Conservation (phyloP, 495 filamentous ascomycete species). For the Podospora pseudoanserina region DNA sequence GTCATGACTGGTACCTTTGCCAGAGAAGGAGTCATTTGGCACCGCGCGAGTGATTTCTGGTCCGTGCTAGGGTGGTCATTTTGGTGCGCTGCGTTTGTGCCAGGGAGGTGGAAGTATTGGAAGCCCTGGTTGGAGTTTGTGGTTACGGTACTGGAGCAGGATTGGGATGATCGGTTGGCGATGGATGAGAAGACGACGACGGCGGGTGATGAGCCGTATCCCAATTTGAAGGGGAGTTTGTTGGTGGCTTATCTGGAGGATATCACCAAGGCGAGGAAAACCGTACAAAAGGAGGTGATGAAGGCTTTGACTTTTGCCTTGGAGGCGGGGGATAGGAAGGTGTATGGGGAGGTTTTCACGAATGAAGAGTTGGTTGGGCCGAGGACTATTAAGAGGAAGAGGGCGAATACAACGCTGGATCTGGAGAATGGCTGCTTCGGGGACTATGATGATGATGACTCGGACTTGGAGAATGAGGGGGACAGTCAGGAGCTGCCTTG, state of each 20-base stretch:
- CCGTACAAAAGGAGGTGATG: slow-evolving; percentile 39
- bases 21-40: slow-evolving; percentile 65
- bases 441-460: slow-evolving; percentile 34
- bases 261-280: slow-evolving; percentile 31
- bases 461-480: slow-evolving; percentile 29
- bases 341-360: slow-evolving; percentile 49
- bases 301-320: slow-evolving; percentile 37
- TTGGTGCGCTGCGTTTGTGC: slow-evolving; percentile 73
- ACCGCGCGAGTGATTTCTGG: slow-evolving; percentile 80
- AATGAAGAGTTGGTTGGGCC: slow-evolving; percentile 41
- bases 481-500: not conserved
- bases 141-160: slow-evolving; percentile 70
- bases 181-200: slow-evolving; percentile 25
- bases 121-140: slow-evolving; percentile 75
- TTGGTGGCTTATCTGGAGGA: slow-evolving; percentile 29
- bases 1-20: slow-evolving; percentile 53
- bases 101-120: slow-evolving; percentile 78
- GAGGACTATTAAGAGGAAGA: slow-evolving; percentile 47
- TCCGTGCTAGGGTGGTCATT: slow-evolving; percentile 87
- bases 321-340: slow-evolving; percentile 30
- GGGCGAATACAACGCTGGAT: slow-evolving; percentile 40
- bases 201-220: slow-evolving; percentile 9
- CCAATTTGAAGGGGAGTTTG: slow-evolving; percentile 34
- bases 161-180: slow-evolving; percentile 60
- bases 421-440: slow-evolving; percentile 46